Base-by-base conservation (phyloP, 2,329 filamentous ascomycete genomes). In the Fusarium cicatricum region DNA sequence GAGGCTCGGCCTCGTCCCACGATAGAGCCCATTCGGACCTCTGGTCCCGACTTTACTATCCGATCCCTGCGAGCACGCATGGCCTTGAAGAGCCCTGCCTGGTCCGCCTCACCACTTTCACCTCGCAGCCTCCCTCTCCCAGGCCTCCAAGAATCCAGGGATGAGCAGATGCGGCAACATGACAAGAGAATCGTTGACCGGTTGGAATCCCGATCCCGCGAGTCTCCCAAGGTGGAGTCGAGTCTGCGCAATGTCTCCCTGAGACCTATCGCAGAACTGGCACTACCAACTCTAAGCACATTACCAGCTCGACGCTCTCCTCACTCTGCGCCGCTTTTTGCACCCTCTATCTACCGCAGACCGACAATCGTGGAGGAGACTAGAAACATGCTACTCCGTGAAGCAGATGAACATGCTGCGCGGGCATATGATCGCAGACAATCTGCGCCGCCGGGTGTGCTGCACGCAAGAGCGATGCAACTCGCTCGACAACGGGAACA, bases 1-100 rank as follows among this genome's bases (percentile, higher is more conserved):
- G 60, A 66, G 46, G 42, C 40, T 7, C 50, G 59, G n/a, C 17
- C 47, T 40, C 62, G 63, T 36, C 67, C 65, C 4, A 29, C 52
- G 11, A 66, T 70, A 45, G 52, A 61, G 5, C 65, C 68, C 4
- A 70, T 70, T 17, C 57, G 45, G 21, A 71, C 66, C 21, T 55
- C 57, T 2, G 55, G 54, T 4, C 52, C 60, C 11, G 57, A 48
- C 8, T 52, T 65, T n/a, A 48, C 37, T 26, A 19, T 43, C n/a
- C 57, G 49, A 21, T 48, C 57, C 14, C 37, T 54, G 9, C 48
- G 52, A 45, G 44, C 57, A 16, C 51, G 55, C 9, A 48, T 55
- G 36, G 29, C 55, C 9, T 60, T 62, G 43, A 66, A 66, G 48
- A 68, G 61, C 16, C 63, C 66, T 34, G 53, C 44, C 31, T 67